Base-by-base conservation (phyloP, 306 rosid genomes). In the Rosa multiflora region DNA sequence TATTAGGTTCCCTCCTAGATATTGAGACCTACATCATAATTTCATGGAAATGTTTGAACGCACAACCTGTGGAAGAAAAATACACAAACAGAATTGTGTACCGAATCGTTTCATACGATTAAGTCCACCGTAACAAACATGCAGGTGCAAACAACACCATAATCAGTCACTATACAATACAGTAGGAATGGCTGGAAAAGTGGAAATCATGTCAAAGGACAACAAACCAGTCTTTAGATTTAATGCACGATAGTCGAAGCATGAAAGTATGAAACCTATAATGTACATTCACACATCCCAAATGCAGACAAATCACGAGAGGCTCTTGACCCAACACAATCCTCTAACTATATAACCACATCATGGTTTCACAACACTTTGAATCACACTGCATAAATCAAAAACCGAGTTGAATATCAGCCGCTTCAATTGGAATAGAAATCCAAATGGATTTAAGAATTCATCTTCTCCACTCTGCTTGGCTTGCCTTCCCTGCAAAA, bases 391-490 rank as follows among this genome's bases (percentile, higher is more conserved):
- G 73, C 81, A 81, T 78, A 76, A 83, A 86, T 78, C 76, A 43
- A 80, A 80, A 84, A 74, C 66, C 55, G 80, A 84, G 55, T 72
- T 61, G 10, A 86, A 77, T 83, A 82, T 78, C 82, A 76, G 82
- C 84, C 70, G 67, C 81, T 80, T 76, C 79, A 55, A 83, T 79
- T 75, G 55, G 70, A 73, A 61, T 14, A 79, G 72, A 86, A 82
- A 68, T 29, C 76, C 83, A 71, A 76, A 66, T 75, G 18, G 26
- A 71, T 68, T 75, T 71, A 42, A 26, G n/a, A 76, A 68, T 61
- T 90, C 77, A 96, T 87, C 98, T 88, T 86, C 82, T 93, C 99
- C 99, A 96, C 82, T 93, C 99, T 13, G 91, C 92, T 85, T 93
- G 99, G 83, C 79, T 59, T 84, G 83, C 91, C 90, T 90, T 93